These are phyloP conservation scores for Cercophora samala DNA, from an alignment of 495 filamentous ascomycete species.

Conservation along the genomic window DNA sequence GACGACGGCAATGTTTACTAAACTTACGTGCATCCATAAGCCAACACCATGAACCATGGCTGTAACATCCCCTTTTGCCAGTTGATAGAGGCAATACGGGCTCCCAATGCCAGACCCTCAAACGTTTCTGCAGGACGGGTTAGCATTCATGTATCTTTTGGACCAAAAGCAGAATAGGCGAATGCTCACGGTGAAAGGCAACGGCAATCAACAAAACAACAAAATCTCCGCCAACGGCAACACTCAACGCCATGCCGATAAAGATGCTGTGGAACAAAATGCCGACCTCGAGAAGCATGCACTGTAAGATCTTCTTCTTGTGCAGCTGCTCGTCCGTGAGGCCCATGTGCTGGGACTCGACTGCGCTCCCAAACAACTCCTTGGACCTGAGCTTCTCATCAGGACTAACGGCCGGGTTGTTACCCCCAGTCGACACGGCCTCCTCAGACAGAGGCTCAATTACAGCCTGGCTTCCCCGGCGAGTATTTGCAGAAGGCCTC, in stretches of 20 bases:
- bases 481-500: conserved; percentile 9
- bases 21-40: conserved; percentile 64
- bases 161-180: background rate
- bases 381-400: conserved; percentile 32
- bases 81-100: conserved; percentile 61
- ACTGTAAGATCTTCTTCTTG: conserved; percentile 67
- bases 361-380: conserved; percentile 25
- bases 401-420: conserved; percentile 8
- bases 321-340: conserved; percentile 42
- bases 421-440: background rate
- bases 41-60: conserved; percentile 90
- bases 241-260: conserved; percentile 82
- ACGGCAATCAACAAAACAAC: conserved; percentile 78
- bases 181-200: conserved; percentile 60
- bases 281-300: conserved; percentile 74
- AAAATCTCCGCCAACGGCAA: conserved; percentile 70
- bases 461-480: conserved; percentile 13
- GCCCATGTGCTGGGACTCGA: conserved; percentile 19
- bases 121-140: conserved; percentile 48
- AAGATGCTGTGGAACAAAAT: conserved; percentile 86
- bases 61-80: conserved; percentile 50
- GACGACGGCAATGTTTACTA: background rate
- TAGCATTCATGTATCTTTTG: background rate
- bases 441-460: background rate
- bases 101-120: conserved; percentile 72